Percentiles rank a stretch among this genome's conserved stretches.
Evolutionary conservation across 352 stramenopile species (phyloP).

Genomic region (Phytophthora syringae): DNA sequence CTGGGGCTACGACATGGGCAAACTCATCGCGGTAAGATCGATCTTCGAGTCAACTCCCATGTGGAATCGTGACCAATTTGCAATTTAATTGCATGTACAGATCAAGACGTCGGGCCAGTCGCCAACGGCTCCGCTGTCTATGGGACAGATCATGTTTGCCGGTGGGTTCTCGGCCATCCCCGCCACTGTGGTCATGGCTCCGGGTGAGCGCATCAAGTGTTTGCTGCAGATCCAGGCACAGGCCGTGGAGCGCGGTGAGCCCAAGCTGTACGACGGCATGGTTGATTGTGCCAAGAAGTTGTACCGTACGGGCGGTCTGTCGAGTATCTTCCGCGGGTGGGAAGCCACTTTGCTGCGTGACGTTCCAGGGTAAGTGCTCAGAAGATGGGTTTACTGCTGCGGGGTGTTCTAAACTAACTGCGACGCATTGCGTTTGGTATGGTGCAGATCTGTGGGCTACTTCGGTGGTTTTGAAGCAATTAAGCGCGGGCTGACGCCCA

Average conservation of each 20-base stretch:
- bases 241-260: slow-evolving; percentile 75
- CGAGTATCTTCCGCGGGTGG: slow-evolving; percentile 95
- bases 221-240: slow-evolving; percentile 93
- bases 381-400: background rate
- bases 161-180: slow-evolving; percentile 91
- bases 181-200: slow-evolving; percentile 93
- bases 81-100: slow-evolving; percentile 41
- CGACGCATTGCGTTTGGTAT: background rate
- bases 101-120: slow-evolving; percentile 67
- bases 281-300: slow-evolving; percentile 95
- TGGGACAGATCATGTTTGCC: slow-evolving; percentile 90
- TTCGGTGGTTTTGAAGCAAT: slow-evolving; percentile 95
- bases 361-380: slow-evolving; percentile 85
- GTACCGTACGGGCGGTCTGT: slow-evolving; percentile 91
- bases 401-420: slow-evolving; percentile 31
- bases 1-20: slow-evolving; percentile 98
- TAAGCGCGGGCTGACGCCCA: slow-evolving; percentile 87
- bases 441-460: slow-evolving; percentile 91
- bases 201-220: slow-evolving; percentile 97
- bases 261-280: slow-evolving; percentile 94
- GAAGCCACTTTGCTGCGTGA: slow-evolving; percentile 95
- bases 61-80: too few relatives aligned
- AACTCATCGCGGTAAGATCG: slow-evolving; percentile 85
- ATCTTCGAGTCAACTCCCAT: background rate
- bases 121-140: slow-evolving; percentile 68